phyloP scores from a whole-genome alignment of 2,329 filamentous ascomycete genomes.

The Ramularia endophylla region DNA sequence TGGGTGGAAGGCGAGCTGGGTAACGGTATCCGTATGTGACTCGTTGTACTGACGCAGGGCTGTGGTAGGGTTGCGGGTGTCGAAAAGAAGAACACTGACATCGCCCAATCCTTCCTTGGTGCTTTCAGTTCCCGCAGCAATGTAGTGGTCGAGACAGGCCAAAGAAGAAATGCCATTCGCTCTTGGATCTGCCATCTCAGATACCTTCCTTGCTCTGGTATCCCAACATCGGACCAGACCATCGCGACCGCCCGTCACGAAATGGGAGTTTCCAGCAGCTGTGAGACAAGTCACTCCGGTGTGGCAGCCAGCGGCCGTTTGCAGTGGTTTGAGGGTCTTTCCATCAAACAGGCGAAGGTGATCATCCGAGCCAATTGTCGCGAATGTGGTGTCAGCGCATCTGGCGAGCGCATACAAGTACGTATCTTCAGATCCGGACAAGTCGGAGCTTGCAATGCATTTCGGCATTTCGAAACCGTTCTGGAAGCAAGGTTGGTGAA shows the following conservation, averaged over 20 bases:
- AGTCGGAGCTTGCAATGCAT: constrained; percentile 13
- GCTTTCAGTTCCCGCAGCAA: constrained; percentile 67
- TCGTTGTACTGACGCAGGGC: constrained; percentile 39
- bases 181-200: constrained; percentile 35
- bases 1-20: constrained; percentile 44
- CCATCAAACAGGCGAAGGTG: constrained; percentile 62
- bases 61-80: constrained; percentile 34
- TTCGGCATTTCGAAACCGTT: constrained; percentile 6
- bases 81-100: constrained; percentile 34
- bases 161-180: constrained; percentile 58
- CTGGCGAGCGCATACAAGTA: constrained; percentile 54
- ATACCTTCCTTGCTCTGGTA: constrained; percentile 14
- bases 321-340: constrained; percentile 47
- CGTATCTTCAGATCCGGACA: constrained; percentile 6
- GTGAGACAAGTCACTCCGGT: constrained; percentile 59
- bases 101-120: constrained; percentile 34
- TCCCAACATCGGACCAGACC: constrained; percentile 48
- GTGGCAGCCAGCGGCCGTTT: constrained; percentile 48
- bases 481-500: too few species aligned
- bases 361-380: constrained; percentile 64
- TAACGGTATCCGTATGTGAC: constrained; percentile 54
- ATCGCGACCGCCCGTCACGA: constrained; percentile 67
- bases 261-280: constrained; percentile 37
- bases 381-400: constrained; percentile 40
- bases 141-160: constrained; percentile 54